Conservation (phyloP, 1,139 yeast genomes). For the Diutina scorzettiae region DNA sequence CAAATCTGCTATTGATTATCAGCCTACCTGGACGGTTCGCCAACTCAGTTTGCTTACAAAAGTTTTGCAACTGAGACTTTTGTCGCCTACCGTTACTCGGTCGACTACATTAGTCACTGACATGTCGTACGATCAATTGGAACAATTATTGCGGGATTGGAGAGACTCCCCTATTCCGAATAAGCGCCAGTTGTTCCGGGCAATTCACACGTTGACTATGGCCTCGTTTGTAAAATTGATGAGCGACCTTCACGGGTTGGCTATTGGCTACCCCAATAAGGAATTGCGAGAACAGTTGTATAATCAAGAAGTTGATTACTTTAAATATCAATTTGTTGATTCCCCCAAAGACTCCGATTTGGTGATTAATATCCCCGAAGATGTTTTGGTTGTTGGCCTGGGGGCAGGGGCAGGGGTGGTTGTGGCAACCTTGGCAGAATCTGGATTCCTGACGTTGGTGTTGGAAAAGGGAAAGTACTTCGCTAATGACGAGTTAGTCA, state of each 20-base stretch:
- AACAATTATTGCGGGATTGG: slow-evolving; percentile 22
- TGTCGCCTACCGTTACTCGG: slow-evolving; percentile 26
- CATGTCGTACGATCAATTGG: slow-evolving; percentile 23
- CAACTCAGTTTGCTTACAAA: slow-evolving; percentile 17
- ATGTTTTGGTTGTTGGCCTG: slow-evolving; percentile 42
- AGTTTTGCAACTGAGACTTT: slow-evolving; percentile 20
- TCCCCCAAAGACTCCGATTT: not conserved
- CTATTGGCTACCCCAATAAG: slow-evolving; percentile 24
- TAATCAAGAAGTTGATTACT: slow-evolving; percentile 16
- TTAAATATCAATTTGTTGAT: slow-evolving; percentile 13
- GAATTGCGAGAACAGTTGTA: slow-evolving; percentile 22
- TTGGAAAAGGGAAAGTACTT: slow-evolving; percentile 43
- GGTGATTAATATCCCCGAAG: slow-evolving; percentile 9
- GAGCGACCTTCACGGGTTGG: slow-evolving; percentile 23
- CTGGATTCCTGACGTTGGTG: slow-evolving; percentile 35
- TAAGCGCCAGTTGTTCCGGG: slow-evolving; percentile 20
- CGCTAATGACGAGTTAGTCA: slow-evolving; percentile 23
- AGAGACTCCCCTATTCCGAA: slow-evolving; percentile 23
- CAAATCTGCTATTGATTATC: slow-evolving; percentile 10
- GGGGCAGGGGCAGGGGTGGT: slow-evolving; percentile 52
- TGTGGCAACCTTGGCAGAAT: slow-evolving; percentile 35
- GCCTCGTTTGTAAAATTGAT: slow-evolving; percentile 16
- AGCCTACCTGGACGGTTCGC: slow-evolving; percentile 13
- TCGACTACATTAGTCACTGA: slow-evolving; percentile 25
- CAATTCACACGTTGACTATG: slow-evolving; percentile 16